These are phyloP conservation scores for Trichosporon faecale DNA, from an alignment of 1,284 basidiomycete genomes.

Conservation along the genomic window DNA sequence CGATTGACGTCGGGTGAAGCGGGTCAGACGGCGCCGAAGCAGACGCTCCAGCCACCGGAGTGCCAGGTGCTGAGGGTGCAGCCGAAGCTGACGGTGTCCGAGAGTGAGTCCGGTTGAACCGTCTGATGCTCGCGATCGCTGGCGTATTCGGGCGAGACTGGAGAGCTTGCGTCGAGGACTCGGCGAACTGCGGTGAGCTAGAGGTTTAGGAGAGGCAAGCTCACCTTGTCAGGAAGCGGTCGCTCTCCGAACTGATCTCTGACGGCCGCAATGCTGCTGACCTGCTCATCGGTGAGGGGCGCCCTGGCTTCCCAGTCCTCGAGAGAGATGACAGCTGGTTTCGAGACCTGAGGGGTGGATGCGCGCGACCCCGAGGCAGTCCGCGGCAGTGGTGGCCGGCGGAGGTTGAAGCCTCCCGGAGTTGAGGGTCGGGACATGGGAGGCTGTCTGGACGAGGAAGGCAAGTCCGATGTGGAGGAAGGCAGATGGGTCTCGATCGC, in stretches of 20 bases:
- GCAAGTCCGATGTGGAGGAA: background rate
- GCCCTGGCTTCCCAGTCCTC: conserved; percentile 87
- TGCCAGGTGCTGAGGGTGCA: conserved; percentile 22
- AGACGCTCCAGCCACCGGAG: conserved; percentile 10
- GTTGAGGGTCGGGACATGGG: conserved; percentile 25
- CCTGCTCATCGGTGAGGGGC: conserved; percentile 67
- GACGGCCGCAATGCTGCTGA: conserved; percentile 63
- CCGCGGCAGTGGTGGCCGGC: conserved; percentile 16
- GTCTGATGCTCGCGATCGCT: conserved; percentile 15
- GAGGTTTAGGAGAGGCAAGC: conserved; percentile 18
- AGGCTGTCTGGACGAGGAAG: background rate
- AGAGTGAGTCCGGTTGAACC: conserved; percentile 11
- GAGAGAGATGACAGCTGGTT: conserved; percentile 52
- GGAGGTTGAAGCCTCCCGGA: conserved; percentile 24
- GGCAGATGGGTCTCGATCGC: background rate
- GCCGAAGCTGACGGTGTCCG: conserved; percentile 19
- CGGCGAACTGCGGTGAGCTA: conserved; percentile 27
- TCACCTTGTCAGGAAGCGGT: conserved; percentile 69
- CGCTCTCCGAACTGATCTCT: conserved; percentile 63
- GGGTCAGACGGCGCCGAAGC: conserved; percentile 30
- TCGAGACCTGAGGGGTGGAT: conserved; percentile 16
- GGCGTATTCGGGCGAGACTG: conserved; percentile 44
- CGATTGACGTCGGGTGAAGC: conserved; percentile 58
- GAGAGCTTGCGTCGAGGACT: conserved; percentile 28
- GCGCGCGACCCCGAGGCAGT: conserved; percentile 14